Percentiles rank a stretch among this genome's conserved stretches.
These are phyloP conservation scores for Naematelia encephala DNA, from an alignment of 768 basidiomycete genomes.

Conservation along the genomic window DNA sequence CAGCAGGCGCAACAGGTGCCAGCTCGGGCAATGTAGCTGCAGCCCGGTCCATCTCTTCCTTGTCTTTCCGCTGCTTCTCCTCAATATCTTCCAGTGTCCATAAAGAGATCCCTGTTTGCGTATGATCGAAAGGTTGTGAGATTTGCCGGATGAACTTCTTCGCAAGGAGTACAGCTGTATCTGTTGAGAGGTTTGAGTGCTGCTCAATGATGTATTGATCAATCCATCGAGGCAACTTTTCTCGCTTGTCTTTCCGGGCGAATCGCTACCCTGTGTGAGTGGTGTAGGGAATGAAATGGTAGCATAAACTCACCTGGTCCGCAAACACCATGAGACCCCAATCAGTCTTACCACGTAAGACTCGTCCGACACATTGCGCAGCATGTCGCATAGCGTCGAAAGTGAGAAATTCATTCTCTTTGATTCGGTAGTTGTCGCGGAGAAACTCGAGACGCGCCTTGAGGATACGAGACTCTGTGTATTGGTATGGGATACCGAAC, in stretches of 20 bases:
- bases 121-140: constrained; percentile 95
- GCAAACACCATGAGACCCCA: constrained; percentile 99
- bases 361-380: constrained; percentile 97
- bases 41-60: constrained; percentile 57
- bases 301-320: constrained; percentile 68
- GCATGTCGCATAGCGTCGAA: constrained; percentile 99
- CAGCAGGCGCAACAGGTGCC: constrained; percentile 16
- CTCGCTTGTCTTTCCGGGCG: constrained; percentile 56
- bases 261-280: constrained; percentile 35
- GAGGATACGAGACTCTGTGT: constrained; percentile 94
- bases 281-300: neutral
- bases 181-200: constrained; percentile 93
- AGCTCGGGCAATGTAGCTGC: constrained; percentile 30
- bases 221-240: constrained; percentile 97
- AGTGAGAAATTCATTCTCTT: constrained; percentile 96
- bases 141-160: constrained; percentile 98
- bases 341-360: constrained; percentile 95
- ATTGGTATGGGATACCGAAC: constrained; percentile 99
- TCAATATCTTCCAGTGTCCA: constrained; percentile 93
- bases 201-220: constrained; percentile 99
- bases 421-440: constrained; percentile 95
- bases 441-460: constrained; percentile 96
- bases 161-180: constrained; percentile 91
- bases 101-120: constrained; percentile 86
- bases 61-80: constrained; percentile 77